Evolutionary conservation across 768 basidiomycete genomes (phyloP).

Genomic region (Crucibulum laeve): DNA sequence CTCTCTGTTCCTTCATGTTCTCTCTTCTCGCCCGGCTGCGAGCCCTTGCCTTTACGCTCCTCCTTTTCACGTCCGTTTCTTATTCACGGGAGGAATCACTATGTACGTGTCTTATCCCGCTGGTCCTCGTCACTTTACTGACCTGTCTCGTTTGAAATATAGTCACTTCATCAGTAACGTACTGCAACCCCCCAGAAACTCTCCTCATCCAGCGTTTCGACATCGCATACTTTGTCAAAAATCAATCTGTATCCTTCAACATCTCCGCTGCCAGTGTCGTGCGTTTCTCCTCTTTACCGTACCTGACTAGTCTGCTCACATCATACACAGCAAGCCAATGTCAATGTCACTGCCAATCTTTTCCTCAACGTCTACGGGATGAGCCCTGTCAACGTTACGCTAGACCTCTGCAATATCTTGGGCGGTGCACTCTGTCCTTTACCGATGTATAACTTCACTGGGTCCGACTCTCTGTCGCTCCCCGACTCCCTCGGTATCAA

Average conservation of each 20-base stretch:
- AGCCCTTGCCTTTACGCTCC: slow-evolving; percentile 39
- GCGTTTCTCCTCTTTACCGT: slow-evolving; percentile 24
- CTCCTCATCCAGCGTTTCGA: slow-evolving; percentile 79
- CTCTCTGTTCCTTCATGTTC: slow-evolving; percentile 44
- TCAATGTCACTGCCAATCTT: slow-evolving; percentile 80
- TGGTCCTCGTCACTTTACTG: slow-evolving; percentile 5
- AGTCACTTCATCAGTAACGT: slow-evolving; percentile 89
- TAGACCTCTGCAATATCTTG: slow-evolving; percentile 80
- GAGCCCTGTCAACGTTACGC: slow-evolving; percentile 75
- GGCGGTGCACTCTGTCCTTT: slow-evolving; percentile 79
- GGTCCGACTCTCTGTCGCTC: slow-evolving; percentile 63
- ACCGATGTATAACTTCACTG: slow-evolving; percentile 85
- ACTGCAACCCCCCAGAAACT: slow-evolving; percentile 76
- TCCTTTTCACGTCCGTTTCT: slow-evolving; percentile 31
- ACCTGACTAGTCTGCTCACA: slow-evolving; percentile 11
- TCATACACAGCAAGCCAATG: slow-evolving; percentile 52
- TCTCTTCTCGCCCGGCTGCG: slow-evolving; percentile 75
- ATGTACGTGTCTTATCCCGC: slow-evolving; percentile 45
- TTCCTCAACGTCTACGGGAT: slow-evolving; percentile 87
- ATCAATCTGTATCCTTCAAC: slow-evolving; percentile 77
- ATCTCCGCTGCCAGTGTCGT: slow-evolving; percentile 86
- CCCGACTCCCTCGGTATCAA: slow-evolving; percentile 55
- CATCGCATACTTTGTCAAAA: slow-evolving; percentile 62
- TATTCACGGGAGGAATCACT: slow-evolving; percentile 50
- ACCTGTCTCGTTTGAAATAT: slow-evolving; percentile 11